Evolutionary conservation across 1,284 basidiomycete genomes (phyloP).

Genomic region (Marasmius tenuissimus): DNA sequence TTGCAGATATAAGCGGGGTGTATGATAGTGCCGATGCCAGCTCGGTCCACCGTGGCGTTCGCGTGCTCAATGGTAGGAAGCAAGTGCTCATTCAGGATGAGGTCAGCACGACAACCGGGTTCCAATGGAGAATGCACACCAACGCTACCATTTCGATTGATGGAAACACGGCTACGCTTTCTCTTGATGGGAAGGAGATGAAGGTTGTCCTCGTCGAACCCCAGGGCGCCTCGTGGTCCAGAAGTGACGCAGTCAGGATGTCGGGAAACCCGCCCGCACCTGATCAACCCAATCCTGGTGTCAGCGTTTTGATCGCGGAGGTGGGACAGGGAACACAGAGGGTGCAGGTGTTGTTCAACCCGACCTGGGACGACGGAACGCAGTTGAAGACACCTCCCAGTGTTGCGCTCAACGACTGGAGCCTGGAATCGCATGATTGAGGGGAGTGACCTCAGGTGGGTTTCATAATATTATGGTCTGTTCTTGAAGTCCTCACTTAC

Average conservation of each 20-base stretch:
- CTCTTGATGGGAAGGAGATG: conserved; percentile 60
- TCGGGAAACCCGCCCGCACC: conserved; percentile 53
- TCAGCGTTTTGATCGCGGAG: conserved; percentile 79
- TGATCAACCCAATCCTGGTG: conserved; percentile 78
- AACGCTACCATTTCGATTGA: conserved; percentile 66
- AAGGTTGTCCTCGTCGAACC: conserved; percentile 61
- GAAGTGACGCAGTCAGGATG: conserved; percentile 50
- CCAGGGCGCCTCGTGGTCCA: conserved; percentile 59
- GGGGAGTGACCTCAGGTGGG: not conserved
- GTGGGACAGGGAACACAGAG: conserved; percentile 72
- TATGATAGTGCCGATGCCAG: conserved; percentile 67
- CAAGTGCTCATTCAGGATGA: conserved; percentile 93
- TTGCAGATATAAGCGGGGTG: conserved; percentile 77
- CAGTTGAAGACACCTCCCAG: conserved; percentile 65
- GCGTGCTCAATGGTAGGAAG: conserved; percentile 80
- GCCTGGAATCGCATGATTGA: conserved; percentile 70
- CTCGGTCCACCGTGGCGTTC: conserved; percentile 83
- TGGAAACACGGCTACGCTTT: conserved; percentile 65
- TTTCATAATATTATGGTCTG: too few species aligned
- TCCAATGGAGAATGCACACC: conserved; percentile 96
- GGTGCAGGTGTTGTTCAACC: conserved; percentile 82
- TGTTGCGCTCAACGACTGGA: conserved; percentile 72
- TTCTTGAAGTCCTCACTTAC: too few species aligned
- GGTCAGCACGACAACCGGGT: conserved; percentile 53
- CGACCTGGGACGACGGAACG: conserved; percentile 73